These are phyloP conservation scores for Sisymbrium irio DNA, from an alignment of 345 rosid genomes.

Conservation along the genomic window DNA sequence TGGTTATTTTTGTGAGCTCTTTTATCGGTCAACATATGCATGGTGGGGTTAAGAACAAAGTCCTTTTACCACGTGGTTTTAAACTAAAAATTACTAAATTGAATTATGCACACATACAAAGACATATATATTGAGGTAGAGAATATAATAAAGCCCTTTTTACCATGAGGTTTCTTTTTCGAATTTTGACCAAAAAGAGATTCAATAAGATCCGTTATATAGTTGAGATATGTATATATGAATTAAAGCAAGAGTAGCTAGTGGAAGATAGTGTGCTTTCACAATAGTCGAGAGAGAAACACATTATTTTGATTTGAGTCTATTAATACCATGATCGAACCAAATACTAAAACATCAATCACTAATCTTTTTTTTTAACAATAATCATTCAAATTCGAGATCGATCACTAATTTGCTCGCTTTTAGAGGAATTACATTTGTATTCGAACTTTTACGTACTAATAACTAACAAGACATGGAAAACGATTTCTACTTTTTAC, in stretches of 20 bases:
- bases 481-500: neutral
- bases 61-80: slow-evolving; percentile 32
- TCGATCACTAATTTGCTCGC: neutral
- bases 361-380: neutral
- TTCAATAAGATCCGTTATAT: slow-evolving; percentile 29
- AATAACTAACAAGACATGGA: neutral
- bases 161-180: slow-evolving; percentile 32
- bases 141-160: slow-evolving; percentile 36
- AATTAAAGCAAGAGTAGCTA: slow-evolving; percentile 25
- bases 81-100: slow-evolving; percentile 6
- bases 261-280: slow-evolving; percentile 34
- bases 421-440: slow-evolving; percentile 5
- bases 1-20: neutral
- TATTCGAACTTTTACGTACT: neutral
- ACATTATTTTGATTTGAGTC: slow-evolving; percentile 5
- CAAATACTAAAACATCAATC: neutral
- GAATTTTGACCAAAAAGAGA: slow-evolving; percentile 35
- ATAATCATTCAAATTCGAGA: neutral
- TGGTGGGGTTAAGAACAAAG: slow-evolving; percentile 29
- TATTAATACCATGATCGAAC: neutral
- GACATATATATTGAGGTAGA: neutral
- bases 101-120: slow-evolving; percentile 3
- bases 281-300: slow-evolving; percentile 33
- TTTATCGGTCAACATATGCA: slow-evolving; percentile 19
- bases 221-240: slow-evolving; percentile 22